Evolutionary conservation across 1,139 yeast genomes (phyloP).

Genomic region (Geotrichum cucujoidarum): DNA sequence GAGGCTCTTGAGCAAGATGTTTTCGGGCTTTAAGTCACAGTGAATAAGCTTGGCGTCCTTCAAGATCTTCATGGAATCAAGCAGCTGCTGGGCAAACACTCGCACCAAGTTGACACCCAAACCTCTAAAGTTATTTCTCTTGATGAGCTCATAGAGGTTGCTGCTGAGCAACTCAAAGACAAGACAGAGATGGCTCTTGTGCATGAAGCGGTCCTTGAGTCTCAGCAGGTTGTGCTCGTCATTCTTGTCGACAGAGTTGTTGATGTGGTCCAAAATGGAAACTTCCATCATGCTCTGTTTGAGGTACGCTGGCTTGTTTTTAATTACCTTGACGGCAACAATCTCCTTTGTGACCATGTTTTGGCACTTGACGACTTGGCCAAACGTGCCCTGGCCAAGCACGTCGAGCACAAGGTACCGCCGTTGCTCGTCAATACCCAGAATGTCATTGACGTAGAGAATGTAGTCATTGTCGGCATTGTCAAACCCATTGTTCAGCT

Average conservation of each 20-base stretch:
- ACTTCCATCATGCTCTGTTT: conserved; percentile 93
- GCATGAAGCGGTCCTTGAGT: conserved; percentile 83
- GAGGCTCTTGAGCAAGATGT: conserved; percentile 72
- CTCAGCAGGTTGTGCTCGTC: conserved; percentile 73
- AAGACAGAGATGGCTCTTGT: conserved; percentile 85
- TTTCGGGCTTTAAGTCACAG: conserved; percentile 96
- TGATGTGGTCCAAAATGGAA: conserved; percentile 73
- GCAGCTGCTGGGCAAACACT: conserved; percentile 69
- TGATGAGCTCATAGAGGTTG: conserved; percentile 81
- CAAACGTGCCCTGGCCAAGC: conserved; percentile 95
- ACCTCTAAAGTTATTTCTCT: conserved; percentile 93
- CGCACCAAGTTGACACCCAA: conserved; percentile 74
- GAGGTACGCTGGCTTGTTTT: conserved; percentile 85
- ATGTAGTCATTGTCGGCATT: conserved; percentile 89
- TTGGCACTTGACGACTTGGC: conserved; percentile 97
- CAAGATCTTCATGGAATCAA: conserved; percentile 73
- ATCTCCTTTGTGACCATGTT: conserved; percentile 81
- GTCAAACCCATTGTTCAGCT: conserved; percentile 76
- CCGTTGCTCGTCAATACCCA: conserved; percentile 83
- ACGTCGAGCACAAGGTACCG: conserved; percentile 82
- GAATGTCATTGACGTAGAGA: conserved; percentile 84
- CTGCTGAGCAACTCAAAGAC: conserved; percentile 88
- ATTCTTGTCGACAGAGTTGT: conserved; percentile 60
- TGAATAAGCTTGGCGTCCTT: conserved; percentile 85
- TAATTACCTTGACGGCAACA: conserved; percentile 91